These are phyloP conservation scores for Berkeleyomyces basicola DNA, from an alignment of 2,329 filamentous ascomycete species.

Conservation along the genomic window DNA sequence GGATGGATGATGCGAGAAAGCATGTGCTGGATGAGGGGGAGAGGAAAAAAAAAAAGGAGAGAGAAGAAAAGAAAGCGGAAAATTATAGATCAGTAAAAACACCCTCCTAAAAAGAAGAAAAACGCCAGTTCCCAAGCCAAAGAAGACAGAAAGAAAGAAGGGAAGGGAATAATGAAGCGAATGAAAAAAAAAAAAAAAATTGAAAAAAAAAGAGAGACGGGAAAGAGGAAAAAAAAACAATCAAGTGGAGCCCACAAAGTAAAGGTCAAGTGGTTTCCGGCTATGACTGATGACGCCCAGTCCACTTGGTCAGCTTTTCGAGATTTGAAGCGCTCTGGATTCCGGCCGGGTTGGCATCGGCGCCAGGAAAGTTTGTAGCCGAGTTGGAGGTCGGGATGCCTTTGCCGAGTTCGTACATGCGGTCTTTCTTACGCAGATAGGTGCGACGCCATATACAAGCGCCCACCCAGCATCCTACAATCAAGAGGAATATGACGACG, in stretches of 20 bases:
- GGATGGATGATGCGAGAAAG: neutral
- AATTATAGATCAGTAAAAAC: conserved; percentile 1
- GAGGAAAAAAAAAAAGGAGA: conserved; percentile 9
- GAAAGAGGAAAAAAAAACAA: neutral
- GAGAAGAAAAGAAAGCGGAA: neutral
- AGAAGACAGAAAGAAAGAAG: conserved; percentile 6
- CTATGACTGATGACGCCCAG: conserved; percentile 28
- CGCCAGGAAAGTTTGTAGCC: conserved; percentile 15
- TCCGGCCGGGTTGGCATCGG: neutral
- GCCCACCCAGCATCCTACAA: conserved; percentile 47
- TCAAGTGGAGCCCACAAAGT: neutral
- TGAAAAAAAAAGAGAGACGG: neutral
- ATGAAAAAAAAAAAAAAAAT: conserved; percentile 10
- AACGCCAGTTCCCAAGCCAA: neutral
- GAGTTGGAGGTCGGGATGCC: conserved; percentile 19
- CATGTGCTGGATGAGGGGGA: neutral
- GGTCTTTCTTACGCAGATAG: conserved; percentile 54
- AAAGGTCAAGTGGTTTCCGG: neutral
- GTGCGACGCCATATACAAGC: conserved; percentile 57
- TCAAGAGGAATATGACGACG: conserved; percentile 53
- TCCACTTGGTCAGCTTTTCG: conserved; percentile 33
- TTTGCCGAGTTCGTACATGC: conserved; percentile 33
- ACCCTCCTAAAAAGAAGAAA: neutral
- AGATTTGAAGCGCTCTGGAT: neutral
- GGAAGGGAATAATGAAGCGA: conserved; percentile 1